Evolutionary conservation across 352 stramenopile genomes (phyloP).

Genomic region (Plasmopara halstedii): DNA sequence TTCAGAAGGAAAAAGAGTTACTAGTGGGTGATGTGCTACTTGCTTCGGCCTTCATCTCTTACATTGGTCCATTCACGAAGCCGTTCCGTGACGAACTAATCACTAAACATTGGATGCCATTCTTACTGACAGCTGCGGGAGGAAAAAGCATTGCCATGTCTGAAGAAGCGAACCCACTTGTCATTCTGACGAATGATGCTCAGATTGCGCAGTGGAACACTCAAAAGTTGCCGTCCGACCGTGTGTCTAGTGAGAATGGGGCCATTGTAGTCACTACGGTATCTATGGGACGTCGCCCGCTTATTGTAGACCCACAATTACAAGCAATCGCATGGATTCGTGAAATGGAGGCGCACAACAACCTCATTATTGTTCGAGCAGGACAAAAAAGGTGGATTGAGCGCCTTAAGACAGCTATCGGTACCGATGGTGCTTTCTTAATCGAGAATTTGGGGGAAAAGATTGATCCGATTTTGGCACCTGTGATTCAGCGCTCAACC

Average conservation of each 20-base stretch:
- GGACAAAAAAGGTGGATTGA: conserved; percentile 93
- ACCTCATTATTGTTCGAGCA: conserved; percentile 91
- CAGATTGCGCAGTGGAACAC: conserved; percentile 93
- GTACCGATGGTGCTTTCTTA: conserved; percentile 88
- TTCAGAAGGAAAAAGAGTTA: conserved; percentile 88
- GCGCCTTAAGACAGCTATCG: conserved; percentile 90
- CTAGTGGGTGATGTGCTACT: conserved; percentile 92
- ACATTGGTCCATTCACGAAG: conserved; percentile 94
- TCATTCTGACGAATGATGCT: conserved; percentile 88
- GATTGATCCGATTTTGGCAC: conserved; percentile 90
- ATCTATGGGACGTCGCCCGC: conserved; percentile 81
- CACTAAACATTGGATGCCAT: conserved; percentile 90
- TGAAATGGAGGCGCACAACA: conserved; percentile 87
- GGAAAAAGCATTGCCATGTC: conserved; percentile 88
- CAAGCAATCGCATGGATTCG: conserved; percentile 92
- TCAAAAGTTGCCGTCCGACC: conserved; percentile 87
- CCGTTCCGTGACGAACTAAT: conserved; percentile 91
- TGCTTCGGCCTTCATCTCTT: conserved; percentile 92
- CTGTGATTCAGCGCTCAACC: conserved; percentile 91
- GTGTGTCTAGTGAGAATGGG: conserved; percentile 92
- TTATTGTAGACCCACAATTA: conserved; percentile 92
- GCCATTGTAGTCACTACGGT: conserved; percentile 90
- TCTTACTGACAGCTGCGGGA: conserved; percentile 78
- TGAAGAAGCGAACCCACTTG: conserved; percentile 80
- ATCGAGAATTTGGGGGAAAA: conserved; percentile 94